Evolutionary conservation across 768 basidiomycete species (phyloP), one percentile per base, ranked within the genome.

Genomic region (Agaricus bisporus): DNA sequence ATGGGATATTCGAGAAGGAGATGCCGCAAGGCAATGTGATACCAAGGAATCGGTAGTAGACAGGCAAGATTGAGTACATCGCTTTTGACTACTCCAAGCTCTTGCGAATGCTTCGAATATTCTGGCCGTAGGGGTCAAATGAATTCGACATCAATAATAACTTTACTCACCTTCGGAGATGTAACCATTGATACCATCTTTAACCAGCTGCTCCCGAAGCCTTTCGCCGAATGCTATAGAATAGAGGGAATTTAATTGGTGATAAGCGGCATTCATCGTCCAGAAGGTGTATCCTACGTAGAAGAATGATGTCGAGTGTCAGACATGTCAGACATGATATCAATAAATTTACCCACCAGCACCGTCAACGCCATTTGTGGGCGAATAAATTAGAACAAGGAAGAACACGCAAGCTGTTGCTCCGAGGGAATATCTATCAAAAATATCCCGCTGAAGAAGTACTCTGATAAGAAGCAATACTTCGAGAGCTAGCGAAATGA

Each of bases 281-380:
- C 69, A 73, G 51, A 73, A 74, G 2, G 71, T 61, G 56, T 70
- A 78, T 1, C 70, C 75, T 75, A 42, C 2, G 36, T 26, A 28
- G 2, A 10, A 20, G 9, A 28, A 22, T 22, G 22, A 22, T 22
- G 22, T 22, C 22, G 22, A 22, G 22, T 22, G 22, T 22, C 22
- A 22, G 22, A 32, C 11, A 32, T 32, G 8, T 32, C 7, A 32
- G 11, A 11, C 2, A 1, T 32, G 11, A 11, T 32, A 8, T 11
- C 32, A 32, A 32, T 11, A 32, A 32, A 32, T 11, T 41, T 10
- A 1, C 26, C 28, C 36, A 73, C 74, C 70, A 51, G 62, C 64
- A n/a, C 67, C 69, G 0, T 69, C 68, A 14, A 68, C 65, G 3
- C 63, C 68, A 50, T 70, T 70, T 1, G 51, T 59, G 12, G 74